phyloP scores from a whole-genome alignment of 2,329 filamentous ascomycete genomes.

The Sclerotinia nivalis region DNA sequence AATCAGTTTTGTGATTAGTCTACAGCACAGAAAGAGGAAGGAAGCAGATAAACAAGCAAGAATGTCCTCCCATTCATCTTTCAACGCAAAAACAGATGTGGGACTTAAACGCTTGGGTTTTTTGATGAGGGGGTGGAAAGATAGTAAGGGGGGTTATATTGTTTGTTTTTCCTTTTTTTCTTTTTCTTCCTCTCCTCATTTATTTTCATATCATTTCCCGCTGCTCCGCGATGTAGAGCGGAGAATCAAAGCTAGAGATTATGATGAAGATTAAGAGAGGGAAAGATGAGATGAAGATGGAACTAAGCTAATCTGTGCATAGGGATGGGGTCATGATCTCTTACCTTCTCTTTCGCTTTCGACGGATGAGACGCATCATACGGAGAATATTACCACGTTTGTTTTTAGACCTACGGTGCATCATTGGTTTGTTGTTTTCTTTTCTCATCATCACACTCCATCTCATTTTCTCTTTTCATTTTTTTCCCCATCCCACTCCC shows the following conservation, averaged over 20 bases:
- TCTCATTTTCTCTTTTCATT: background rate
- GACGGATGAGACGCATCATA: background rate
- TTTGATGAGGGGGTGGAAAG: constrained; percentile 3
- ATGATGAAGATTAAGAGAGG: too few species aligned
- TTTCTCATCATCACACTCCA: background rate
- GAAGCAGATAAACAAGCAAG: background rate
- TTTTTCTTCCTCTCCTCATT: background rate
- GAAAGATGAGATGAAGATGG: background rate
- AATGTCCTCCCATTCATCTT: background rate
- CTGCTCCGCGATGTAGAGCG: too few species aligned
- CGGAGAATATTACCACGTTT: constrained; percentile 1
- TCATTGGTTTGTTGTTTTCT: constrained; percentile 6
- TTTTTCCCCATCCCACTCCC: too few species aligned
- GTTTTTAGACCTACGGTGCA: background rate
- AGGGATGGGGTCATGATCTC: constrained; percentile 11
- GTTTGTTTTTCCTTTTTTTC: background rate
- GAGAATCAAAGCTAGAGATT: background rate
- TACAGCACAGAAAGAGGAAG: too few species aligned
- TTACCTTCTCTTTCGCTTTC: background rate
- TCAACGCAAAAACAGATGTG: background rate
- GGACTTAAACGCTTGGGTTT: background rate
- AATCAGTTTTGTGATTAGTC: too few species aligned
- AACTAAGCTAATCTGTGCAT: background rate
- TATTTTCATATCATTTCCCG: background rate
- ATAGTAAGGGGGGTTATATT: background rate